Conservation (phyloP, 176 grass and related monocot genomes). For the Oryza punctata region DNA sequence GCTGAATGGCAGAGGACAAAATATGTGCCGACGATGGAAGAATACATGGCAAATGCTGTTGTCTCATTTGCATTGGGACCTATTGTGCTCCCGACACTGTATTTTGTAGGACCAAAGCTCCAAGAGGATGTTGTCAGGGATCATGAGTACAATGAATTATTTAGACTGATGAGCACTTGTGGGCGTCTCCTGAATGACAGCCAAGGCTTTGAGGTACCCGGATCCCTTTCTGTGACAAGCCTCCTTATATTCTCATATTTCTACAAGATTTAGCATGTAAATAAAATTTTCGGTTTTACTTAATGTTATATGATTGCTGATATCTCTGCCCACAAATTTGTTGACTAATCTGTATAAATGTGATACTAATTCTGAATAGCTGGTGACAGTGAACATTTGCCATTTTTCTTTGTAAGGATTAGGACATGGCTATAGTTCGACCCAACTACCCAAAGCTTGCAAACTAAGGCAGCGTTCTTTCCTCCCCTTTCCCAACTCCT, state of each 20-base stretch:
- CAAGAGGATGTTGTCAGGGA: constrained; percentile 37
- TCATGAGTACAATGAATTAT: constrained; percentile 50
- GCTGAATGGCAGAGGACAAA: constrained; percentile 57
- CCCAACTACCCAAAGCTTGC: neutral
- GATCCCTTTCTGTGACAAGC: neutral
- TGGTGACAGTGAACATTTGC: neutral
- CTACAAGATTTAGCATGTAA: neutral
- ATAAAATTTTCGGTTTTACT: neutral
- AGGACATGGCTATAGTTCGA: neutral
- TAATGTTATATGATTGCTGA: neutral
- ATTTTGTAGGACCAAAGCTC: constrained; percentile 63
- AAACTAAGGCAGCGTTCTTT: too few relatives aligned
- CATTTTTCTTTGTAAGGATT: neutral
- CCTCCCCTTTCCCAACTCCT: too few relatives aligned
- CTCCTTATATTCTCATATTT: neutral
- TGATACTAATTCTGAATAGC: neutral
- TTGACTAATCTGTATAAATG: neutral
- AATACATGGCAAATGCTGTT: constrained; percentile 65
- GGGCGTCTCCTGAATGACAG: constrained; percentile 68
- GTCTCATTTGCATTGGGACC: constrained; percentile 70
- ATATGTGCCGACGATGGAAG: constrained; percentile 51
- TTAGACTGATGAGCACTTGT: constrained; percentile 56
- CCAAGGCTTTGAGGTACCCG: constrained; percentile 54
- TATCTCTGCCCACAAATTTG: neutral
- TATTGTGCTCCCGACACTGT: constrained; percentile 64